Evolutionary conservation across 2,329 filamentous ascomycete genomes (phyloP).

Genomic region (Monosporascus cannonballus): DNA sequence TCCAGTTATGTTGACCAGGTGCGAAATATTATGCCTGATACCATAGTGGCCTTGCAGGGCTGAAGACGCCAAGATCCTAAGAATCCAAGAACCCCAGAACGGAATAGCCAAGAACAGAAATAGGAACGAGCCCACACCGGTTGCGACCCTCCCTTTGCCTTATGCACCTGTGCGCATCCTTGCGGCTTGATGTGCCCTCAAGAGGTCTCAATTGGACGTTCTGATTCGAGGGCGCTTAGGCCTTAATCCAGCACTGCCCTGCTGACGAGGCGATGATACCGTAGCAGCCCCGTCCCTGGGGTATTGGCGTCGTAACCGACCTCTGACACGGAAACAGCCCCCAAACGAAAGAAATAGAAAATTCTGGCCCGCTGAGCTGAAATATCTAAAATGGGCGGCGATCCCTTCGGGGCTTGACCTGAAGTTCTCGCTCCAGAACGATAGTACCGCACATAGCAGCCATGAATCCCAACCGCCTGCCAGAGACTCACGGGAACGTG

Average conservation of each 20-base stretch:
- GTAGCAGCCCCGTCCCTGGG: too few relatives aligned
- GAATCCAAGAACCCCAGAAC: too few relatives aligned
- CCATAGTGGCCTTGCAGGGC: too few relatives aligned
- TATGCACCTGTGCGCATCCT: not conserved
- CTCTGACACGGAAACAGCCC: too few relatives aligned
- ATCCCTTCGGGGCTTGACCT: not conserved
- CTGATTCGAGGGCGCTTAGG: not conserved
- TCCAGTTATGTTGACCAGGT: too few relatives aligned
- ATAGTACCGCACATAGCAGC: not conserved
- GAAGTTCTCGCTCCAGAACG: not conserved
- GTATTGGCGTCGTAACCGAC: too few relatives aligned
- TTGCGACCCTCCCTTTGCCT: not conserved
- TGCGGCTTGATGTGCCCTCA: not conserved
- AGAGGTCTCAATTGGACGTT: not conserved
- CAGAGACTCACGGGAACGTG: constrained; percentile 11
- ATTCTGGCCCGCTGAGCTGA: too few relatives aligned
- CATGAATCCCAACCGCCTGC: constrained; percentile 10
- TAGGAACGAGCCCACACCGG: too few relatives aligned
- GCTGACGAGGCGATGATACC: not conserved
- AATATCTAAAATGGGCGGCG: not conserved
- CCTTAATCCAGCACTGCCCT: not conserved
- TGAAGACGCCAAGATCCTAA: too few relatives aligned
- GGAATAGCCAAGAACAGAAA: too few relatives aligned
- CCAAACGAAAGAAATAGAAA: too few relatives aligned
- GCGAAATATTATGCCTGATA: too few relatives aligned